A percentile compares a stretch with the other conserved stretches of the same genome.
These are phyloP conservation scores for Flaveria trinervia DNA, from an alignment of 129 eudicot genomes.

Conservation along the genomic window DNA sequence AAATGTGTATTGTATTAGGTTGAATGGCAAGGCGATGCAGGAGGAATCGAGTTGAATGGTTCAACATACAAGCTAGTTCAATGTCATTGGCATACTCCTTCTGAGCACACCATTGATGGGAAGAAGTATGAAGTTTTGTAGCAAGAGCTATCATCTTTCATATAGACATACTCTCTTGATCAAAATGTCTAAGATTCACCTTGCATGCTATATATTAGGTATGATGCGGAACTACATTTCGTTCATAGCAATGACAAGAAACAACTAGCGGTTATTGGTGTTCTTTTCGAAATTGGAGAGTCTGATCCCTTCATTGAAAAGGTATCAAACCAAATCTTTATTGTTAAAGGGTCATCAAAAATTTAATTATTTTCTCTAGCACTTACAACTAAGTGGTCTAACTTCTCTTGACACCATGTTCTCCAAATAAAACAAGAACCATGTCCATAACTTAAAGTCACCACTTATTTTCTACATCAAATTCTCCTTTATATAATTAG, in stretches of 20 bases:
- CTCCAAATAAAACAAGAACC: too few relatives aligned
- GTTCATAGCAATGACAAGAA: slow-evolving; percentile 37
- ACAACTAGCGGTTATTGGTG: slow-evolving; percentile 39
- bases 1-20: slow-evolving; percentile 28
- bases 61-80: slow-evolving; percentile 41
- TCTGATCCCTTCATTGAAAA: slow-evolving; percentile 46
- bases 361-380: too few relatives aligned
- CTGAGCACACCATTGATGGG: slow-evolving; percentile 64
- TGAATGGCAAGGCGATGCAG: slow-evolving; percentile 56
- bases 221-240: slow-evolving; percentile 48
- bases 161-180: background rate
- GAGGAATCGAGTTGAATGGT: slow-evolving; percentile 46
- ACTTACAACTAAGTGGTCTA: too few relatives aligned
- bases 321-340: slow-evolving; percentile 3
- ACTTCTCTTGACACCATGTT: too few relatives aligned
- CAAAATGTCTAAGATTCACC: background rate
- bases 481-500: too few relatives aligned
- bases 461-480: too few relatives aligned
- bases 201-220: slow-evolving; percentile 20
- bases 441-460: too few relatives aligned
- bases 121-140: slow-evolving; percentile 29
- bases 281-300: slow-evolving; percentile 41
- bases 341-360: too few relatives aligned
- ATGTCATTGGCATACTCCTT: slow-evolving; percentile 79
- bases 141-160: background rate